Base-by-base conservation (phyloP, 768 basidiomycete species). In the Lepiota brunneoincarnata region DNA sequence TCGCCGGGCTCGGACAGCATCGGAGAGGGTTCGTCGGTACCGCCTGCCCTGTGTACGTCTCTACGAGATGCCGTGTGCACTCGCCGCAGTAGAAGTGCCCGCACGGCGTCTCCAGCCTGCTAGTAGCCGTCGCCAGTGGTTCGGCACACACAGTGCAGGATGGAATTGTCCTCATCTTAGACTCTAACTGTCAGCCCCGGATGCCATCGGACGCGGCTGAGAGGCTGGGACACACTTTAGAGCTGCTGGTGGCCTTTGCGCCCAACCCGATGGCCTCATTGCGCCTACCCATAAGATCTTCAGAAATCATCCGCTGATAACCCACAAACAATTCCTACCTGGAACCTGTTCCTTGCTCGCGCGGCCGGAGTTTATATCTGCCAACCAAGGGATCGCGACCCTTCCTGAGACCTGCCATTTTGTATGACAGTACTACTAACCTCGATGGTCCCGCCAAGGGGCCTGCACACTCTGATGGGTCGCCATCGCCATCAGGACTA, bases 81-180 rank as follows among this genome's bases (percentile, higher is more conserved):
- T 5, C 23, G 20, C 48, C 38, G 31, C 59, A 60, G 39, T 55
- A 60, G 15, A 46, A 52, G 37, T 60, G 59, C n/a, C 43, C 59
- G 24, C 59, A 60, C 14, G 56, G 42, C 17, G 50, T 42, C 38
- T 52, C 42, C 20, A 60, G 39, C n/a, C 53, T 43, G 17, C 37
- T 24, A 11, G 36, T 6, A 11, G 31, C 23, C 12, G 37, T 31
- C 17, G n/a, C 4, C 23, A 44, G 23, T 18, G 17, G 17, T 15
- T 24, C 52, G 15, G n/a, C n/a, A 31, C 52, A 54, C 12, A 45
- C 44, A 10, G 46, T 28, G 44, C 52, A 54, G 3, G 9, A 15
- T 9, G 52, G 52, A 20, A 31, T 10, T 9, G 31, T 6, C 31
- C 11, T 9, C 31, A 1, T 9, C 31, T 9, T 31, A 10, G 11